These are phyloP conservation scores for Chloropicon primus DNA, from an alignment of 139 green algal species.

Conservation along the genomic window DNA sequence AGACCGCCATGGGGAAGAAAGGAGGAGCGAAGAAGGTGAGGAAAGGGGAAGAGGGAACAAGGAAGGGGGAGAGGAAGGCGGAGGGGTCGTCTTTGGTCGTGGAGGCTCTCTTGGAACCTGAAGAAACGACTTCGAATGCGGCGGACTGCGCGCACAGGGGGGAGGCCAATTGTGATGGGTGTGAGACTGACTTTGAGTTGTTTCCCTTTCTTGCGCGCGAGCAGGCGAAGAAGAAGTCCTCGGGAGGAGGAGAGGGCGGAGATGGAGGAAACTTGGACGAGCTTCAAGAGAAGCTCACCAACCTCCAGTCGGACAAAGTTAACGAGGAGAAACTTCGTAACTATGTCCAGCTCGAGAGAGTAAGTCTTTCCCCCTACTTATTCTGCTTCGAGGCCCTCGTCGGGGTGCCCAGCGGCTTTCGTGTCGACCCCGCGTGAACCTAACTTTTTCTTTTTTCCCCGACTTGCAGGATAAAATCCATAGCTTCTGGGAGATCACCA, in stretches of 20 bases:
- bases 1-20: not conserved
- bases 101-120: conserved; percentile 8
- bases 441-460: not conserved
- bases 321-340: conserved; percentile 78
- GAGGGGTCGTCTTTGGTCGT: not conserved
- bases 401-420: not conserved
- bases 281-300: conserved; percentile 52
- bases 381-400: not conserved
- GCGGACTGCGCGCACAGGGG: no score
- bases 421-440: not conserved
- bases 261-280: conserved; percentile 42
- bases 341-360: conserved; percentile 83
- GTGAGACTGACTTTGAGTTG: not conserved
- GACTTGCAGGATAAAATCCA: conserved; percentile 77
- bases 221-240: conserved; percentile 12
- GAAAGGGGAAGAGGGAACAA: not conserved
- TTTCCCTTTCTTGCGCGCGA: not conserved
- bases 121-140: conserved; percentile 1
- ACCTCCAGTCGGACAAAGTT: conserved; percentile 69
- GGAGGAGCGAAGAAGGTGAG: not conserved
- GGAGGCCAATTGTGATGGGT: conserved; percentile 14
- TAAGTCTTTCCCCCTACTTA: conserved; percentile 11
- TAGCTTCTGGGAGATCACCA: conserved; percentile 59
- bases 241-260: conserved; percentile 21
- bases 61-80: not conserved